Evolutionary conservation across 352 stramenopile species (phyloP).

Genomic region (Pythium vanterpoolii): DNA sequence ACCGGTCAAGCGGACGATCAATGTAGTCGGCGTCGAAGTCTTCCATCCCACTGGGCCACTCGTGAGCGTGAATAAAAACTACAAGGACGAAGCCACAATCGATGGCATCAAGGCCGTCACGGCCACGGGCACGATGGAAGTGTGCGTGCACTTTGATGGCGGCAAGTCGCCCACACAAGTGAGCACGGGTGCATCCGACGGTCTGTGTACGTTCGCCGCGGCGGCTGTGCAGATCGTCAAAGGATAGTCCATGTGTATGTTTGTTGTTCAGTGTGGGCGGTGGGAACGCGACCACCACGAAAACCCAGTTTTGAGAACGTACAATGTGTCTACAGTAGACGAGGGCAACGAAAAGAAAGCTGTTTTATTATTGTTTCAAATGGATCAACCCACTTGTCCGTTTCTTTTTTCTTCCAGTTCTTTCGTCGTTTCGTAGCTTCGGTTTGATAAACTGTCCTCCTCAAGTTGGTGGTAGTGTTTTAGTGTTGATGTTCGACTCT

Average conservation of each 20-base stretch:
- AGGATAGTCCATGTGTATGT: not conserved
- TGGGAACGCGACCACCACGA: not conserved
- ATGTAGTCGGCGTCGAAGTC: slow-evolving; percentile 45
- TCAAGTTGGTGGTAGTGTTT: no score
- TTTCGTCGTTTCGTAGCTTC: no score
- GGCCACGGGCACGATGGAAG: slow-evolving; percentile 17
- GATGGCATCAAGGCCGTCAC: slow-evolving; percentile 38
- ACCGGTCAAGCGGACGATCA: slow-evolving; percentile 49
- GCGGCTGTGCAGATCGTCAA: slow-evolving; percentile 16
- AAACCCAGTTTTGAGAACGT: no score
- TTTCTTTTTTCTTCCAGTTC: no score
- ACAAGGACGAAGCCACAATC: slow-evolving; percentile 57
- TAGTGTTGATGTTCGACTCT: no score
- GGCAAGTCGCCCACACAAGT: slow-evolving; percentile 21
- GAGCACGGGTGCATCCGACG: not conserved
- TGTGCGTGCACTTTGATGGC: slow-evolving; percentile 30
- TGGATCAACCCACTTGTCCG: no score
- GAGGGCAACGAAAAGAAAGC: no score
- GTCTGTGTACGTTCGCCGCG: slow-evolving; percentile 9
- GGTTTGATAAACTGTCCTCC: no score
- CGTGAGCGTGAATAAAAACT: slow-evolving; percentile 69
- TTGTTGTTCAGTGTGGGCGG: not conserved
- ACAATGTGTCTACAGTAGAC: no score
- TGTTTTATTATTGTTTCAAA: no score
- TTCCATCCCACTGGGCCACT: slow-evolving; percentile 52